phyloP scores from a whole-genome alignment of 768 basidiomycete genomes.

The Russula dissimulans region DNA sequence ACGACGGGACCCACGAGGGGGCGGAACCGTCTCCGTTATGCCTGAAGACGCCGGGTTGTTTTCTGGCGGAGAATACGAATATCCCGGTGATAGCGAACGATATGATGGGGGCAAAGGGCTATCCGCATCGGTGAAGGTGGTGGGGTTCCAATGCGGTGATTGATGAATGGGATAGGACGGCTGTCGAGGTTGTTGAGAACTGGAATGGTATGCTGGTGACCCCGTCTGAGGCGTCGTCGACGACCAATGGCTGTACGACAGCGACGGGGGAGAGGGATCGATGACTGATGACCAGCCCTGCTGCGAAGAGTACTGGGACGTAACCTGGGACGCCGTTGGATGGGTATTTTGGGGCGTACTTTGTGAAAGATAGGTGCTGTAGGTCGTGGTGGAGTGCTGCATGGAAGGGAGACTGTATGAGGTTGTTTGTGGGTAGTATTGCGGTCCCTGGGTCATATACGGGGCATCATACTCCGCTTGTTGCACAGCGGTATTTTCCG shows the following conservation, averaged over 20 bases:
- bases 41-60: slow-evolving; percentile 23
- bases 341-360: slow-evolving; percentile 7
- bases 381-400: slow-evolving; percentile 19
- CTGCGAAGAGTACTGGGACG: slow-evolving; percentile 12
- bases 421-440: slow-evolving; percentile 24
- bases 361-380: slow-evolving; percentile 14
- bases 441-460: slow-evolving; percentile 23
- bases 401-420: slow-evolving; percentile 25
- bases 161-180: slow-evolving; percentile 21
- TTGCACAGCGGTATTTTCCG: slow-evolving; percentile 18
- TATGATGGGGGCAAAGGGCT: slow-evolving; percentile 20
- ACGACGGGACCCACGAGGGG: slow-evolving; percentile 42
- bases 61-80: slow-evolving; percentile 17
- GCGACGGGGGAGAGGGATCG: slow-evolving; percentile 31
- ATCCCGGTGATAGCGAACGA: slow-evolving; percentile 22
- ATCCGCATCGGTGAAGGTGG: slow-evolving; percentile 29
- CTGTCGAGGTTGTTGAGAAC: slow-evolving; percentile 28
- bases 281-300: slow-evolving; percentile 13
- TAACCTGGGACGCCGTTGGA: slow-evolving; percentile 10
- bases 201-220: slow-evolving; percentile 15
- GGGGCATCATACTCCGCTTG: slow-evolving; percentile 22
- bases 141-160: slow-evolving; percentile 33
- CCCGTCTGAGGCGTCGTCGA: slow-evolving; percentile 8
- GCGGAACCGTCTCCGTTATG: slow-evolving; percentile 39
- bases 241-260: slow-evolving; percentile 22